phyloP scores from a whole-genome alignment of 441 rosid genomes.

The Jatropha multifida region DNA sequence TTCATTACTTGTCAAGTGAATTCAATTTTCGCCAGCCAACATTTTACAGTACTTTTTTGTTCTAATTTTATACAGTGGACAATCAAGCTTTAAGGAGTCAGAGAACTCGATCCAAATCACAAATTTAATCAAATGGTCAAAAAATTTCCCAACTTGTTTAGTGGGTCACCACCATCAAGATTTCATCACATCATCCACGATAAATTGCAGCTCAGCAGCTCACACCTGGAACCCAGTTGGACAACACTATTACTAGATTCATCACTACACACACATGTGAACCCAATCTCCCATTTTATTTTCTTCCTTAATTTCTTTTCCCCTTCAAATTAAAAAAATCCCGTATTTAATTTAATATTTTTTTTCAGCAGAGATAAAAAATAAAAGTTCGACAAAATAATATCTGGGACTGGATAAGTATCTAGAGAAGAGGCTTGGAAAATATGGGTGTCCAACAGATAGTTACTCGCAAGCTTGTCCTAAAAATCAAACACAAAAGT shows the following conservation, averaged over 20 bases:
- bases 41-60: no score
- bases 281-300: neutral
- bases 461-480: no score
- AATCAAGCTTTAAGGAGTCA: neutral
- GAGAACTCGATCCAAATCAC: neutral
- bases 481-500: no score
- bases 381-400: no score
- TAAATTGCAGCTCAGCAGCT: conserved; percentile 19
- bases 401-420: no score
- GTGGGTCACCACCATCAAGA: conserved; percentile 22
- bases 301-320: neutral
- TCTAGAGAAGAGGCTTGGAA: no score
- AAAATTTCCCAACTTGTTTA: conserved; percentile 4
- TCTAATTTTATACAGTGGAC: neutral
- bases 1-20: neutral
- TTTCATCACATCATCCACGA: conserved; percentile 34
- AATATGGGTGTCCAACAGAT: no score
- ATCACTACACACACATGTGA: conserved; percentile 11
- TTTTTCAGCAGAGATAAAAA: no score
- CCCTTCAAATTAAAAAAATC: neutral
- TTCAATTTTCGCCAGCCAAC: conserved; percentile 4
- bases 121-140: conserved; percentile 20
- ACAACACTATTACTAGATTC: conserved; percentile 1
- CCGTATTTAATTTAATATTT: no score
- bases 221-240: conserved; percentile 26